These are phyloP conservation scores for Climacium dendroides DNA, from an alignment of 225 moss, liverwort and hornwort genomes.

Conservation along the genomic window DNA sequence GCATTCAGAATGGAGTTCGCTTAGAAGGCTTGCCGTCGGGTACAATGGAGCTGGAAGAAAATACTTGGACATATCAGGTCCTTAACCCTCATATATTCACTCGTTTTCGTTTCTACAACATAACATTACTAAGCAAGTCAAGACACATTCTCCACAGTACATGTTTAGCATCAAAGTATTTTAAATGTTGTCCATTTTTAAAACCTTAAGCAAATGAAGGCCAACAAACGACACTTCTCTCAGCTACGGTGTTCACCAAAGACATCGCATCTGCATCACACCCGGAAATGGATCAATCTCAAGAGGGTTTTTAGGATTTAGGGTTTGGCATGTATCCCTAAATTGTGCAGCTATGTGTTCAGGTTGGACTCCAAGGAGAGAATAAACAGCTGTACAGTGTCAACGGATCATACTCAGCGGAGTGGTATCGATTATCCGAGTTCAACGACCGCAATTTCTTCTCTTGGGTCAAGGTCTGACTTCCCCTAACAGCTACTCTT, in stretches of 20 bases:
- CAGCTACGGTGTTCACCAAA: neutral
- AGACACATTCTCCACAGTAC: neutral
- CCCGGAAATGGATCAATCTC: neutral
- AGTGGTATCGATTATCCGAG: conserved; percentile 26
- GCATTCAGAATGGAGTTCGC: conserved; percentile 26
- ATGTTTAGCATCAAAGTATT: neutral
- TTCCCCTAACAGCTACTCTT: neutral
- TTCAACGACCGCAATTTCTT: conserved; percentile 18
- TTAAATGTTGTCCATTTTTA: neutral
- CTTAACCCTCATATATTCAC: neutral
- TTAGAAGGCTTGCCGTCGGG: conserved; percentile 37
- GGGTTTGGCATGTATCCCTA: neutral
- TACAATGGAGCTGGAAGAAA: conserved; percentile 2
- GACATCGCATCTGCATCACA: neutral
- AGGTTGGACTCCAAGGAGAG: conserved; percentile 77
- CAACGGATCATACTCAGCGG: conserved; percentile 18
- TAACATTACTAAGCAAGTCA: neutral
- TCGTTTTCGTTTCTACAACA: neutral
- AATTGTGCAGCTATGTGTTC: neutral
- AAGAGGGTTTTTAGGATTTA: neutral
- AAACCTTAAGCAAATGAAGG: neutral
- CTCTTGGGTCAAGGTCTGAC: conserved; percentile 65
- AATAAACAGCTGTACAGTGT: conserved; percentile 18
- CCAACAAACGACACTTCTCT: neutral
- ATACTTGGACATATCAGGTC: conserved; percentile 66